Base-by-base conservation (phyloP, 441 rosid species). In the Syzygium syzygioides region DNA sequence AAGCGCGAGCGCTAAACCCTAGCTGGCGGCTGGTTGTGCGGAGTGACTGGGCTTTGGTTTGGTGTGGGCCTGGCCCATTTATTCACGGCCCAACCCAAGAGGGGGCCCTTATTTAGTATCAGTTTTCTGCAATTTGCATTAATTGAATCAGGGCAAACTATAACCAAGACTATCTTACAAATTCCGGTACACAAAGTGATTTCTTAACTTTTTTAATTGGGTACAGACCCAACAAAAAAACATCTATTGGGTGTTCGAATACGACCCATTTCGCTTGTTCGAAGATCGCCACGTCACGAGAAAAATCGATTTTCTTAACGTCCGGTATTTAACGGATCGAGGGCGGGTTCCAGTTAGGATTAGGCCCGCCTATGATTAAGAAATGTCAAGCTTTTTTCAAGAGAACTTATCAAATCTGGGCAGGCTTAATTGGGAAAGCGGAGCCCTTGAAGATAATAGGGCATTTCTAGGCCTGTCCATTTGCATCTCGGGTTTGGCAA, bases 291-390 rank as follows among this genome's bases (percentile, higher is more conserved):
- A 64, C 76, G 15, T 64, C 5, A 55, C 20, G 19, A 23, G 57
- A 55, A 55, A 55, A 55, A 55, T 55, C 20, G 7, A 55, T 1
- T 55, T 55, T 55, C 25, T 55, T 19, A 19, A 19, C 3, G 14
- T 55, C 25, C 23, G 0, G 8, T 68, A 7, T 2, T 68, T 32
- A 68, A 34, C 79, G 2, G 48, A 19, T 34, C 14, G 4, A 68
- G 79, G 14, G 37, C 14, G 14, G 45, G 23, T 32, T 32, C 14
- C 19, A 18, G 23, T 18, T 32, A 34, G 7, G 79, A 66, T 32
- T 20, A 32, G 23, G 25, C 0, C 1, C 1, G 8, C 2, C 0
- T 19, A 34, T 6, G 14, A 68, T 34, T 19, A 10, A 2, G 41
- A 18, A 68, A 68, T 10, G 14, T 68, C 48, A 10, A 68, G 9